Base-by-base conservation (phyloP, 2,329 filamentous ascomycete genomes). In the Phoma sp. region DNA sequence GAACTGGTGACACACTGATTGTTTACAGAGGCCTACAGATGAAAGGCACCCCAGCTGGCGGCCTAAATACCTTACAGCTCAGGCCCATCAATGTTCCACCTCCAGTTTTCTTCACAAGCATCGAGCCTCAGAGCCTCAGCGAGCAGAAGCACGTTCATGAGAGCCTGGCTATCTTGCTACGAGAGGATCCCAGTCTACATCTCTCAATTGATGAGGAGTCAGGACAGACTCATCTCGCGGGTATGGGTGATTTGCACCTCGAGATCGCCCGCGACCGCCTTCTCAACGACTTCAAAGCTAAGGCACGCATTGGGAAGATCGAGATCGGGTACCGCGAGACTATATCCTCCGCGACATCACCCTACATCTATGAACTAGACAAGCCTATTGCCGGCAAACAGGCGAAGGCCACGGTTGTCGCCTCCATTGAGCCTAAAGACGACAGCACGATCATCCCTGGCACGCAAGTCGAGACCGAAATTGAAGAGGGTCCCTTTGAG, bases 241-340 rank as follows among this genome's bases (percentile, higher is more conserved):
- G 95, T 4, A 98, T 99, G 95, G 95, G 95, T 7, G 92, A 96
- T 67, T 83, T 99, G 23, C 95, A 99, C 74, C 82, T 99, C 1
- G 95, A 99, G 66, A 95, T 99, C 42, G 93, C 93, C 0, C 82
- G 92, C 42, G 91, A 98, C 74, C 86, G 93, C 36, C 84, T 99
- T 9, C 87, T 95, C 61, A 90, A 91, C 46, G 92, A 96, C 68
- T 88, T 97, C 77, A 96, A 95, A 73, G 92, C 81, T 74, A 96
- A 86, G 83, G 92, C 81, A 58, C 87, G 78, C 15, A 96, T 96
- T 80, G 93, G 93, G 11, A 88, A 87, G 47, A 96, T 99, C 58
- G 91, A 96, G 66, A 96, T 99, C 56, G 92, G 96, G 62, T 99
- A 98, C 76, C 89, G 96, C 48, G 95, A 99, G 77, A 89, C 87